Evolutionary conservation across 208 protist genomes (phyloP).

Genomic region (Trypanosoma scelopori): DNA sequence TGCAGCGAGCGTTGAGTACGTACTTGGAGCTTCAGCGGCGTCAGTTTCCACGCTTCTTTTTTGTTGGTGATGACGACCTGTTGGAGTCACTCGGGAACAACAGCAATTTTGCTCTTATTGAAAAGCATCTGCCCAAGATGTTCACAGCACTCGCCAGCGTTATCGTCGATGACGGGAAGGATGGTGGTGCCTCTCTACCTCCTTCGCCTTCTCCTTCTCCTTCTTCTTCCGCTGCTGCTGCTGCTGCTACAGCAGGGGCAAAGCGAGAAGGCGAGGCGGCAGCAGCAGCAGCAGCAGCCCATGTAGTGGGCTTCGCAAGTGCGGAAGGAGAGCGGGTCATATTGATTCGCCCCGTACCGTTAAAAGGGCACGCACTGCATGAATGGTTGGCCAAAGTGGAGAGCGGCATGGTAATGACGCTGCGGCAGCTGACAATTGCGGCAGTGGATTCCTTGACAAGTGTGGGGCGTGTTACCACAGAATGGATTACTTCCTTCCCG

Average conservation of each 20-base stretch:
- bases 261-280: constrained; percentile 17
- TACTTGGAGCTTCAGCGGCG: constrained; percentile 98
- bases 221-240: too few relatives aligned
- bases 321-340: constrained; percentile 93
- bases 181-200: constrained; percentile 1
- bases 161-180: constrained; percentile 18
- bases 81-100: constrained; percentile 99
- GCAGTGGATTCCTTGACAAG: constrained; percentile 32
- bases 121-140: constrained; percentile 99
- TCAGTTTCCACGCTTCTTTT: constrained; percentile 99
- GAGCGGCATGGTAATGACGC: constrained; percentile 85
- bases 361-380: constrained; percentile 83
- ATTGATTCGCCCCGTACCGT: constrained; percentile 68
- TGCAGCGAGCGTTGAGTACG: constrained; percentile 97
- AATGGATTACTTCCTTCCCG: constrained; percentile 90
- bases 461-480: constrained; percentile 42
- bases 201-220: too few relatives aligned
- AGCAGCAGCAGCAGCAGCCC: constrained; percentile 19
- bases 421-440: constrained; percentile 68
- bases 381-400: constrained; percentile 94
- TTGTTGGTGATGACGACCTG: constrained; percentile 99
- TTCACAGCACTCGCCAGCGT: constrained; percentile 97
- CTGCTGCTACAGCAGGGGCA: too few relatives aligned
- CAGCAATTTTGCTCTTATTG: constrained; percentile 91
- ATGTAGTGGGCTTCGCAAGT: constrained; percentile 90